Base-by-base conservation (phyloP, 2,329 filamentous ascomycete genomes). In the Hypoxylon sp. region DNA sequence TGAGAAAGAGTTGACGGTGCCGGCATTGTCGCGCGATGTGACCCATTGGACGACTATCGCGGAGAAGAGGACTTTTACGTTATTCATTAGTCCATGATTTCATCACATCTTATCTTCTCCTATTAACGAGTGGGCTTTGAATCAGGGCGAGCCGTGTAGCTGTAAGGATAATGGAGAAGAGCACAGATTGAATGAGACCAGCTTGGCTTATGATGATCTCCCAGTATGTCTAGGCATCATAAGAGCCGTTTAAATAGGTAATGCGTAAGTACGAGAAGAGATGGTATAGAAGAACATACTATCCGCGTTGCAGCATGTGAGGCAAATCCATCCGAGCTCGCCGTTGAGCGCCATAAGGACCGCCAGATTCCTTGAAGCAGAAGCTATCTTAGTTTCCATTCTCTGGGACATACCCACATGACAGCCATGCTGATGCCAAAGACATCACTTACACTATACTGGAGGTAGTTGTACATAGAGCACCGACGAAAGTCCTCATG, bases 301-400 rank as follows among this genome's bases (percentile, higher is more conserved):
- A 74, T 91, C 89, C 68, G 84, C 83, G 73, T 90, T 91, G 74
- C 89, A 91, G 73, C 87, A 88, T 80, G 90, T 88, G 3, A 91
- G 82, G 71, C 88, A 91, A 2, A 91, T 83, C 88, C 88, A 91
- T 2, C 86, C 88, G 1, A 86, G 88, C 74, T 91, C 88, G 11
- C 88, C 88, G 24, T 87, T 78, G 1, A 91, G 82, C 1, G 82
- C 82, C 81, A 89, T 85, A 0, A 91, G 78, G 0, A 90, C 83
- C 2, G 85, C 84, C 2, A 91, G 77, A 74, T 91, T 91, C 3
- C 87, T 88, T 59, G 13, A 35, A 70, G 8, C 44, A 46, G 8
- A 57, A 54, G 24, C 29, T 50, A 31, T 44, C 0, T 59, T 59
- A 64, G 42, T 26, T 31, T 17, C 19, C 8, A 14, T 39, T 47